phyloP scores from a whole-genome alignment of 257 asterid genomes.

The Primulina tabacum region DNA sequence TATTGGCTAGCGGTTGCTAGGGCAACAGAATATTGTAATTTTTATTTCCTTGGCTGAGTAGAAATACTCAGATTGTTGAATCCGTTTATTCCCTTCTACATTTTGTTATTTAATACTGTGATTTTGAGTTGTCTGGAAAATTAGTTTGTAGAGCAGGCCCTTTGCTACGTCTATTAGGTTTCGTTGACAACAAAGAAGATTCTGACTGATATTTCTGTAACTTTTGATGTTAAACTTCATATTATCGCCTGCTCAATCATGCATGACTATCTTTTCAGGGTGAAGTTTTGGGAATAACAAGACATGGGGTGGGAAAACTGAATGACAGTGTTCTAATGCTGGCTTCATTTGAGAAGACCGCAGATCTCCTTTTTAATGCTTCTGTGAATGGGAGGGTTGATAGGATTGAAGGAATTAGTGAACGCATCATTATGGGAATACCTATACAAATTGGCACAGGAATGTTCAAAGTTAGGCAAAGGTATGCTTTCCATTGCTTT shows the following conservation, averaged over 20 bases:
- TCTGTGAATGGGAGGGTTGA: conserved; percentile 78
- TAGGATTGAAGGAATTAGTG: conserved; percentile 86
- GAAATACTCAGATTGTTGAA: neutral
- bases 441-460: conserved; percentile 90
- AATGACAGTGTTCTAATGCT: conserved; percentile 84
- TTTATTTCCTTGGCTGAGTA: neutral
- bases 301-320: conserved; percentile 80
- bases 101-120: neutral
- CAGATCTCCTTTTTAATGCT: conserved; percentile 88
- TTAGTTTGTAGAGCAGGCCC: neutral
- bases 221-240: conserved; percentile 4
- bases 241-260: conserved; percentile 8
- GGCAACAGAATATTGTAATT: neutral
- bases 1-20: neutral
- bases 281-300: conserved; percentile 86
- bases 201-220: neutral
- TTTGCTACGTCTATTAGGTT: neutral
- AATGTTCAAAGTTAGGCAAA: conserved; percentile 78
- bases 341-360: conserved; percentile 90
- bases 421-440: conserved; percentile 91
- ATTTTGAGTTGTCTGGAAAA: neutral
- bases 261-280: conserved; percentile 49
- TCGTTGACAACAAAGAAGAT: neutral
- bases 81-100: neutral
- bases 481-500: conserved; percentile 33